Evolutionary conservation across 1,139 yeast genomes (phyloP), one percentile per base, ranked within the genome.

Genomic region (Lodderomyces jiufengensis): DNA sequence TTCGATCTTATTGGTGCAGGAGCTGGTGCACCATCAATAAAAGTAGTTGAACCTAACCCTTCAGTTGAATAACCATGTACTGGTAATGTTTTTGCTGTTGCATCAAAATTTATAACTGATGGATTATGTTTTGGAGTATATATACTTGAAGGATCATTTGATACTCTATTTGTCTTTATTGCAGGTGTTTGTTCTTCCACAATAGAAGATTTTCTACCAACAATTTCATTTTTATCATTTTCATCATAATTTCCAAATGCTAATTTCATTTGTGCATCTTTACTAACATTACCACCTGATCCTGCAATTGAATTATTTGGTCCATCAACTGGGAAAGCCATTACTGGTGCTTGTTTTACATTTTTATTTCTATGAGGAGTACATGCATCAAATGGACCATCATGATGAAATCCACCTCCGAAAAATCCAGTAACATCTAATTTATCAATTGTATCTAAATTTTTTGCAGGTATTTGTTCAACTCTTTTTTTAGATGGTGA

Each of bases 381-480:
- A 61, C 97, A 90, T 2, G 98, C 98, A 59, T 92, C 98, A 59
- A 92, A 92, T 12, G 98, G 98, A 10, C 98, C 98, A 61, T 92
- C 98, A 59, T 92, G 98, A 60, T 92, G 98, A 72, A 92, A 92
- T 1, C 92, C 86, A 29, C 86, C 82, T n/a, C 97, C 97, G 56
- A 85, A 90, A 46, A 92, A 73, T 1, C 95, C 97, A 6, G 97
- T 88, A 26, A 90, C 97, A 57, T 92, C 98, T 48, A 92, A 70
- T 60, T 84, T 85, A 63, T 92, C 98, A 50, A 92, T 92, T 4
- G 95, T 86, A 55, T 92, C 98, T 46, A 92, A 76, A 47, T 79
- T 78, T 49, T 80, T 78, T 16, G 74, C 59, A 52, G 74, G 70
- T 27, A 61, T 64, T 1, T 70, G 61, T 42, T 64, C 72, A 38